Base-by-base conservation (phyloP, 148 eudicot genomes). In the Heliosperma pusillum region DNA sequence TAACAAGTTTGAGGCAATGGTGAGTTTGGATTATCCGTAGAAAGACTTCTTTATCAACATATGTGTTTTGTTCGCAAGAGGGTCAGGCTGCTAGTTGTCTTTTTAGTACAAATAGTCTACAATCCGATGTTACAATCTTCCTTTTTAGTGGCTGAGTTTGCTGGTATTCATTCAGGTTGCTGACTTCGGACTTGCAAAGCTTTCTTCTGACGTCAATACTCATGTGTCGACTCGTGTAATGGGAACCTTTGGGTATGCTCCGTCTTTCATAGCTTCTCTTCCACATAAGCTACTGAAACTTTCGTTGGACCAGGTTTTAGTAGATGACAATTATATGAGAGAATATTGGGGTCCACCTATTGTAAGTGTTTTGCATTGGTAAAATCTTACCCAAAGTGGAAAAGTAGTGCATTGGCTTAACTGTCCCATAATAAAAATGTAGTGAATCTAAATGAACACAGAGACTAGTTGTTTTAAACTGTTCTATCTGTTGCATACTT, bases 171-270 rank as follows among this genome's bases (percentile, higher is more conserved):
- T 76, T 71, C 85, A 95, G 99, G 99, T 95, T 82, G 96, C 99
- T 26, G 99, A 95, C 76, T 95, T 95, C 86, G 99, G 99, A 72
- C 91, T 95, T 45, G 97, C 99, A 56, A 95, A 92, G 88, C 50
- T 95, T 42, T 74, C 93, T 73, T 86, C 92, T 45, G 99, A 95
- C 22, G 85, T 80, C 60, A 87, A 90, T 76, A 95, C 99, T 78
- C 99, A 95, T 78, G 82, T 95, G 76, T 95, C 99, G 40, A 95
- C 99, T 19, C 85, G 97, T 61, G 99, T 95, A 76, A 95, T 95
- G 99, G 99, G 97, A 71, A 95, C 99, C 64, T 95, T 95, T 66
- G 99, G 99, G 99, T 95, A 87, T 30, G 91, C 76, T 56, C 73
- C 24, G 21, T 76, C 45, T 57, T 53, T 30, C 36, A 21, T 36